Conservation (phyloP, 129 eudicot species). For the Calendula officinalis region DNA sequence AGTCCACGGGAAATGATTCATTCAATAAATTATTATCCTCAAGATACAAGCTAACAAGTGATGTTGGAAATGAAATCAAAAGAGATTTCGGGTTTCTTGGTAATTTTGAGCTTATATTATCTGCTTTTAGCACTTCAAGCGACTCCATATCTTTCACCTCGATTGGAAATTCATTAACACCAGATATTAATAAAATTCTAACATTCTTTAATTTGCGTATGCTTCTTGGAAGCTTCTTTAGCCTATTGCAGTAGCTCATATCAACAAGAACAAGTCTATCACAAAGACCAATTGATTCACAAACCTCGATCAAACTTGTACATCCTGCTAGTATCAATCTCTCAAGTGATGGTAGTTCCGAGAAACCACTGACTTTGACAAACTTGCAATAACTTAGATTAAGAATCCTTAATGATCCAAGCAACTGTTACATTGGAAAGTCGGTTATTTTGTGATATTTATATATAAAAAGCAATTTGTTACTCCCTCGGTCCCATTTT, state of each 20-base stretch:
- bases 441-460: too few species aligned
- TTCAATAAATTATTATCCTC: background rate
- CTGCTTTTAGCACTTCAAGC: background rate
- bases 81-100: background rate
- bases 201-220: slow-evolving; percentile 8
- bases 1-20: slow-evolving; percentile 19
- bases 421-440: slow-evolving; percentile 10
- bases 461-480: too few species aligned
- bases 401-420: slow-evolving; percentile 24
- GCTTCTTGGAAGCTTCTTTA: slow-evolving; percentile 15
- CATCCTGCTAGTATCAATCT: slow-evolving; percentile 11
- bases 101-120: background rate
- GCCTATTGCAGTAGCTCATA: slow-evolving; percentile 12
- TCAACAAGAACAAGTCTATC: slow-evolving; percentile 15
- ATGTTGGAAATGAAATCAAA: background rate
- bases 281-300: slow-evolving; percentile 20
- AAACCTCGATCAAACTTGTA: slow-evolving; percentile 2
- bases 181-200: background rate
- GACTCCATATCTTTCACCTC: background rate
- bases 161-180: background rate
- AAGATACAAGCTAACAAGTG: slow-evolving; percentile 20
- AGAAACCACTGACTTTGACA: slow-evolving; percentile 7
- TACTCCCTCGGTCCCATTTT: too few species aligned
- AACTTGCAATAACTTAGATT: slow-evolving; percentile 14
- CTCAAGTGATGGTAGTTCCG: slow-evolving; percentile 14